Evolutionary conservation across 257 asterid genomes (phyloP), one percentile per base, ranked within the genome.

Genomic region (Fraxinus anomala): DNA sequence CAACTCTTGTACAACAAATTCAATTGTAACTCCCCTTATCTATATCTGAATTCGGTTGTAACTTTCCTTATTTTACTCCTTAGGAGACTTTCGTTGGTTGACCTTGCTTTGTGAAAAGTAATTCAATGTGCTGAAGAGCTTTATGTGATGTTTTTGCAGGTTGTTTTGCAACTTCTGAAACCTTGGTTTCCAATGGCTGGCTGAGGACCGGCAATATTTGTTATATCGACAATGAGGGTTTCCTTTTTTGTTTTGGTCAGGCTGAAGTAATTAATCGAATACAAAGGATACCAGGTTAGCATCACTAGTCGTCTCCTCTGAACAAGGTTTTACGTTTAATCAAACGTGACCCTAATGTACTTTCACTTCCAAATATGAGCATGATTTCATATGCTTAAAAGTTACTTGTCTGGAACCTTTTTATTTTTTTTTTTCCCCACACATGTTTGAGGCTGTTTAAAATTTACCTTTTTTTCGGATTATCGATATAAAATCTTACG

Each of bases 201-300:
- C 67, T 88, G 78, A 85, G 82, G 70, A 89, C 90, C 12, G 92
- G 92, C 10, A 92, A 89, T 77, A 54, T 89, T 17, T 88, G 92
- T 73, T 88, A 83, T 44, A 77, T 89, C 9, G 86, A 88, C 31
- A 77, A 79, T 28, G 84, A 86, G 42, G 94, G 91, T 42, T 83
- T 76, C 76, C 86, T 6, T 89, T 67, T 88, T 83, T 33, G 85
- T 88, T 47, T 80, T 89, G 34, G 94, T 86, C 59, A 79, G 92
- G 81, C 79, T 89, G 2, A 89, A 89, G 73, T 91, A 89, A 76
- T 69, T 88, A 69, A 88, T 89, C 80, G 88, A 89, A 78, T 89
- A 88, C 78, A 88, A 89, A 82, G 94, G 91, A 19, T 86, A 87
- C 77, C 91, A 87, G 93, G 93, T 87, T 76, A 47, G 17, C 34